Evolutionary conservation across 2,329 filamentous ascomycete genomes (phyloP).

Genomic region (Xylariaceae sp.): DNA sequence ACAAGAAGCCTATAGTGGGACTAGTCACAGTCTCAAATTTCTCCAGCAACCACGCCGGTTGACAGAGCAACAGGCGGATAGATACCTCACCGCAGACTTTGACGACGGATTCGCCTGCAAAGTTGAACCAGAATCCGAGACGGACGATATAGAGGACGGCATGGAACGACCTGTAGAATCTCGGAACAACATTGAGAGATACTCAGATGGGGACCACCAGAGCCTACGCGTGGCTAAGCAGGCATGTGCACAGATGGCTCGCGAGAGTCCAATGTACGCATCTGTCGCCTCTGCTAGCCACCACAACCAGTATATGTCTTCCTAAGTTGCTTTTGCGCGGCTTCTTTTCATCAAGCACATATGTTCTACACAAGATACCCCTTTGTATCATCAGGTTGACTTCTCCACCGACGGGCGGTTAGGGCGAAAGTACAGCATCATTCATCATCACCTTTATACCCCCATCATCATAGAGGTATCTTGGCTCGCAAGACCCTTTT

Average conservation of each 20-base stretch:
- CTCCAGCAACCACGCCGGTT: slow-evolving; percentile 22
- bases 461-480: slow-evolving; percentile 3
- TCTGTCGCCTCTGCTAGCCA: slow-evolving; percentile 8
- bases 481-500: slow-evolving; percentile 12
- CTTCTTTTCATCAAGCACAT: not conserved
- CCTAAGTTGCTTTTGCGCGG: not conserved
- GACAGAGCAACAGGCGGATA: slow-evolving; percentile 28
- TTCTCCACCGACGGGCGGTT: slow-evolving; percentile 2
- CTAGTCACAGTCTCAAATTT: no score
- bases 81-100: no score
- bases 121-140: slow-evolving; percentile 13
- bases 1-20: slow-evolving; percentile 10
- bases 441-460: slow-evolving; percentile 4
- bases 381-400: slow-evolving; percentile 7
- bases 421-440: slow-evolving; percentile 8
- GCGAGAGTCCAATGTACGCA: slow-evolving; percentile 25
- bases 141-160: slow-evolving; percentile 17
- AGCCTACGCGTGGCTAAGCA: slow-evolving; percentile 38
- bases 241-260: slow-evolving; percentile 36
- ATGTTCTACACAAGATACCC: slow-evolving; percentile 13
- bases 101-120: slow-evolving; percentile 20
- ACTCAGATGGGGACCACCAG: slow-evolving; percentile 22
- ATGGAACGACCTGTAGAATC: slow-evolving; percentile 20
- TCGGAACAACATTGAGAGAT: slow-evolving; percentile 17
- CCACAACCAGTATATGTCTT: slow-evolving; percentile 16